These are phyloP conservation scores for Pleurotus platypus DNA, from an alignment of 768 basidiomycete genomes.

Conservation along the genomic window DNA sequence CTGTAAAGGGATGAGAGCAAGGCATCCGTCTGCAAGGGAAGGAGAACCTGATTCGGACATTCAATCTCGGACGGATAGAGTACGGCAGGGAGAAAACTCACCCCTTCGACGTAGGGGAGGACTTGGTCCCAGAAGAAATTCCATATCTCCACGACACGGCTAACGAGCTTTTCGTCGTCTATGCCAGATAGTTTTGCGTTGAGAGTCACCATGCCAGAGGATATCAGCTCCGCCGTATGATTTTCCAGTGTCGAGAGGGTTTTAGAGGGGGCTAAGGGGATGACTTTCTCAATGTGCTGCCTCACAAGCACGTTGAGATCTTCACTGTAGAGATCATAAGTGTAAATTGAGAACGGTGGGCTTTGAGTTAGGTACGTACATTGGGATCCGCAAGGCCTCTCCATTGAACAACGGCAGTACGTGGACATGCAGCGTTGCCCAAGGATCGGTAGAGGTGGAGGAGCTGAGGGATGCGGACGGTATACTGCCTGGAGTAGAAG, in stretches of 20 bases:
- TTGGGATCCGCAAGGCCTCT: slow-evolving; percentile 78
- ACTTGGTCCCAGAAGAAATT: slow-evolving; percentile 92
- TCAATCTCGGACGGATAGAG: not conserved
- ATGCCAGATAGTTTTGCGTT: slow-evolving; percentile 76
- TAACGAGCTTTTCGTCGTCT: slow-evolving; percentile 76
- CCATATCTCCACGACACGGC: slow-evolving; percentile 84
- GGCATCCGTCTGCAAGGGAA: slow-evolving; percentile 45
- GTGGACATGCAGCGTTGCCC: slow-evolving; percentile 81
- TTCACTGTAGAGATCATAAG: slow-evolving; percentile 48
- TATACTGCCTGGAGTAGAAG: slow-evolving; percentile 34
- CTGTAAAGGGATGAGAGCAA: slow-evolving; percentile 69
- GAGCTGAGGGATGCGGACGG: slow-evolving; percentile 36
- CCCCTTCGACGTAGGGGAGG: slow-evolving; percentile 84
- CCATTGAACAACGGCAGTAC: slow-evolving; percentile 92
- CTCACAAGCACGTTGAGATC: slow-evolving; percentile 82
- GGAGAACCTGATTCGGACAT: slow-evolving; percentile 37
- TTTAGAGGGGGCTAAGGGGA: slow-evolving; percentile 70
- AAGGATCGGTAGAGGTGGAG: slow-evolving; percentile 60
- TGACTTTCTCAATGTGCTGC: slow-evolving; percentile 70
- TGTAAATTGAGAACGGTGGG: not conserved
- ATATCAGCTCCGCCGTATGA: slow-evolving; percentile 81
- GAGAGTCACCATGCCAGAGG: slow-evolving; percentile 87
- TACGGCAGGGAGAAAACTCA: slow-evolving; percentile 31
- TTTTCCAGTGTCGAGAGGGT: slow-evolving; percentile 71
- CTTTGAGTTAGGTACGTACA: slow-evolving; percentile 42